These are phyloP conservation scores for Lactarius pseudohatsudake DNA, from an alignment of 768 basidiomycete species.

Conservation along the genomic window DNA sequence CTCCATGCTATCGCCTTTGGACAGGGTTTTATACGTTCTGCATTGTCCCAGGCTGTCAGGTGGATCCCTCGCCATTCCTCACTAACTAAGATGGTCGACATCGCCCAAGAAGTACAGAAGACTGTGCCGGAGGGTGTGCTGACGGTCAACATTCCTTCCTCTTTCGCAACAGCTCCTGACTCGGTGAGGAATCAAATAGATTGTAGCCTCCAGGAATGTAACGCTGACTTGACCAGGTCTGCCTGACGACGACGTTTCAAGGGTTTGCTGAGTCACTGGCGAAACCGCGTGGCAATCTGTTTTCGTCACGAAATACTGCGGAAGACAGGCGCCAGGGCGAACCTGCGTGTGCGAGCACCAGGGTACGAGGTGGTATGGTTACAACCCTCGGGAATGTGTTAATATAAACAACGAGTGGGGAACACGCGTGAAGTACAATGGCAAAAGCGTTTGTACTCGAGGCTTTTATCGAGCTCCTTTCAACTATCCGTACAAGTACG, in stretches of 20 bases:
- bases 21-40: conserved; percentile 19
- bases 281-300: conserved; percentile 51
- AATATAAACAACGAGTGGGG: too few relatives aligned
- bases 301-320: too few relatives aligned
- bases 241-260: conserved; percentile 55
- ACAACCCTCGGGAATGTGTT: too few relatives aligned
- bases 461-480: too few relatives aligned
- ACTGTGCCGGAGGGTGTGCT: conserved; percentile 43
- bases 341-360: too few relatives aligned
- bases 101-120: conserved; percentile 49
- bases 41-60: background rate
- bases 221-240: conserved; percentile 40
- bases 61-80: conserved; percentile 3
- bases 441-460: too few relatives aligned
- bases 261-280: conserved; percentile 55
- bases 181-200: conserved; percentile 37
- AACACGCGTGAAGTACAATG: too few relatives aligned
- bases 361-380: too few relatives aligned
- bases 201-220: background rate
- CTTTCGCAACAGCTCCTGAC: conserved; percentile 50
- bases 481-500: too few relatives aligned
- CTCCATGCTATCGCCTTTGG: conserved; percentile 60
- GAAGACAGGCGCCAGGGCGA: too few relatives aligned
- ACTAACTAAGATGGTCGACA: conserved; percentile 51
- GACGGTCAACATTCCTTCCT: conserved; percentile 39